A percentile compares a stretch with the other conserved stretches of the same genome.
Conservation (phyloP, 2,329 filamentous ascomycete species). For the Cryphonectria naterciae region DNA sequence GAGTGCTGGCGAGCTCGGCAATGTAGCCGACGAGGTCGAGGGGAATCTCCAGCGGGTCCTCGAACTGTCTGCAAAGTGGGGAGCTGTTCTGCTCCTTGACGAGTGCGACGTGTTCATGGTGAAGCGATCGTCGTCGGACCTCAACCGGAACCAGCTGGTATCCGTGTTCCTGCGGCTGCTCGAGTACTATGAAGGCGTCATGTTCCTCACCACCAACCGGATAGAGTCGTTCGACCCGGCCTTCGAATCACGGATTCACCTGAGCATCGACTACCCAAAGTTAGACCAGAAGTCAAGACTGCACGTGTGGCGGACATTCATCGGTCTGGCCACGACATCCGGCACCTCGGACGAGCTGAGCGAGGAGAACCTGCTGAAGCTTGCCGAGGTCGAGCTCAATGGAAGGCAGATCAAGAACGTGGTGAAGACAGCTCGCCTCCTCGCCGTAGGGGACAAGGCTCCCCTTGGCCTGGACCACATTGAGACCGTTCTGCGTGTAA, state of each 20-base stretch:
- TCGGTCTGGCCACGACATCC: constrained; percentile 38
- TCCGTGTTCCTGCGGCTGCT: constrained; percentile 40
- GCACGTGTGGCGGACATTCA: constrained; percentile 44
- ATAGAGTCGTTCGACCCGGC: constrained; percentile 42
- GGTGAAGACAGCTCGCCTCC: constrained; percentile 46
- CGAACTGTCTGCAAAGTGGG: constrained; percentile 45
- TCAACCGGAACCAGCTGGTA: constrained; percentile 47
- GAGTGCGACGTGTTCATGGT: constrained; percentile 50
- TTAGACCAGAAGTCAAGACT: constrained; percentile 36
- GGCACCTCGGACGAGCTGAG: constrained; percentile 41
- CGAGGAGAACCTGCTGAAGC: background rate
- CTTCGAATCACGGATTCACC: constrained; percentile 43
- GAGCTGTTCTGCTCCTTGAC: constrained; percentile 48
- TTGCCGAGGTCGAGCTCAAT: constrained; percentile 46
- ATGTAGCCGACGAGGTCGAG: constrained; percentile 40
- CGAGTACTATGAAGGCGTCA: constrained; percentile 44
- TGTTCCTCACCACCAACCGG: constrained; percentile 45
- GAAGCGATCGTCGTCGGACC: constrained; percentile 38
- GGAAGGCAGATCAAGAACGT: constrained; percentile 57
- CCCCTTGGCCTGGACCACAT: too few relatives aligned
- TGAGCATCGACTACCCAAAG: constrained; percentile 40
- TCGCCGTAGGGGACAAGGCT: constrained; percentile 26
- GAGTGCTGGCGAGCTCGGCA: constrained; percentile 46
- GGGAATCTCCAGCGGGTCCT: constrained; percentile 39
- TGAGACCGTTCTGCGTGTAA: background rate